phyloP scores from a whole-genome alignment of 2,329 filamentous ascomycete genomes.

The Dichotomopilus funicola region DNA sequence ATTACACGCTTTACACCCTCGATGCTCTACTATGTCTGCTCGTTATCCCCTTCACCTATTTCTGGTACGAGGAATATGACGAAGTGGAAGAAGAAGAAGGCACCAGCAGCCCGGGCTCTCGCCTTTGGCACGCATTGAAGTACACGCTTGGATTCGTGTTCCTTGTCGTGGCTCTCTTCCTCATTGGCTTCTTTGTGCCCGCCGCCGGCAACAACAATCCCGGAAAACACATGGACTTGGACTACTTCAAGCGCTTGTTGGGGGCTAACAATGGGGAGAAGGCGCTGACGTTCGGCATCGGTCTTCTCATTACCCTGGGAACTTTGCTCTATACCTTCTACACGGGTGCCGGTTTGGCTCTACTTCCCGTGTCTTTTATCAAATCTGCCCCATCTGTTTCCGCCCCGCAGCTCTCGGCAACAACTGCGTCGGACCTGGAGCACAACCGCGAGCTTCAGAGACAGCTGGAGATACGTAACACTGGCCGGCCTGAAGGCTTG shows the following conservation, averaged over 20 bases:
- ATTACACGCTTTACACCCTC: conserved; percentile 87
- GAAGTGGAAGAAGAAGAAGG: conserved; percentile 80
- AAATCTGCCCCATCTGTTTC: conserved; percentile 86
- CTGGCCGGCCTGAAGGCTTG: conserved; percentile 66
- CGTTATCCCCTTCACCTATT: conserved; percentile 92
- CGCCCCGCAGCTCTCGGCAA: conserved; percentile 68
- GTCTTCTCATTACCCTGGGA: conserved; percentile 80
- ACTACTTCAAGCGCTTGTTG: conserved; percentile 84
- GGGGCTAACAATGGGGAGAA: conserved; percentile 86
- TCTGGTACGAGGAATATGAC: conserved; percentile 96
- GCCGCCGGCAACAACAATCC: conserved; percentile 61
- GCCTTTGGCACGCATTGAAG: conserved; percentile 79
- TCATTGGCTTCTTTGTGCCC: conserved; percentile 91
- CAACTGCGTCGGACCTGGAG: conserved; percentile 72
- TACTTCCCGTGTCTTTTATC: conserved; percentile 85
- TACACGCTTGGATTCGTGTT: conserved; percentile 83
- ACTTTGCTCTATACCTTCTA: conserved; percentile 83
- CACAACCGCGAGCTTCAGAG: conserved; percentile 86
- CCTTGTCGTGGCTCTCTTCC: conserved; percentile 74
- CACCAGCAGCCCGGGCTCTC: conserved; percentile 60
- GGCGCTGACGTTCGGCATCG: conserved; percentile 81
- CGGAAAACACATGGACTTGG: conserved; percentile 68
- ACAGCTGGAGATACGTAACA: conserved; percentile 80
- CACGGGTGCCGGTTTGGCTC: conserved; percentile 78
- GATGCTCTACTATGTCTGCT: conserved; percentile 85